Conservation (phyloP, 2,329 filamentous ascomycete species). For the Daldinia eschscholtzii region DNA sequence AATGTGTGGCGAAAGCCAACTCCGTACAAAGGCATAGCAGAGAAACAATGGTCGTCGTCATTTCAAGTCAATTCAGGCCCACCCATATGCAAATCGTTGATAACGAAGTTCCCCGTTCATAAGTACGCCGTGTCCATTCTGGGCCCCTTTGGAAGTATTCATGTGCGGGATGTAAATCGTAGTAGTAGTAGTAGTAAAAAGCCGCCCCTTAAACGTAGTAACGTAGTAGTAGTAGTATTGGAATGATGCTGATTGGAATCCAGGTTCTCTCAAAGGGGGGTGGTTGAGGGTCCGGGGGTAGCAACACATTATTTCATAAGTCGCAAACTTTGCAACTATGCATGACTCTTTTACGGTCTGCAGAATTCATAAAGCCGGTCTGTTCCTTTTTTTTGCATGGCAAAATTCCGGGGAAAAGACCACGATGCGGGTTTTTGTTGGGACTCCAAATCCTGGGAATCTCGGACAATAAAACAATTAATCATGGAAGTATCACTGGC, state of each 20-base stretch:
- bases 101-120: slow-evolving; percentile 44
- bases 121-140: slow-evolving; percentile 53
- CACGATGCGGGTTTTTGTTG: slow-evolving; percentile 42
- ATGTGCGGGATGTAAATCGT: slow-evolving; percentile 45
- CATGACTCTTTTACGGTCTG: slow-evolving; percentile 46
- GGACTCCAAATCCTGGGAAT: slow-evolving; percentile 50
- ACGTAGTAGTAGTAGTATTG: slow-evolving; percentile 10
- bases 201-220: slow-evolving; percentile 39
- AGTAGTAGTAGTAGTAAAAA: slow-evolving; percentile 45
- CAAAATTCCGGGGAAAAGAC: slow-evolving; percentile 46
- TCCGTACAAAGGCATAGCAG: slow-evolving; percentile 50
- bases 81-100: slow-evolving; percentile 52
- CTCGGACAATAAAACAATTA: slow-evolving; percentile 51
- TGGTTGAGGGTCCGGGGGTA: slow-evolving; percentile 42
- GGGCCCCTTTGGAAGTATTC: slow-evolving; percentile 46
- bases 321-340: slow-evolving; percentile 54
- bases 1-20: slow-evolving; percentile 46
- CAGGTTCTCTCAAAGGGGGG: slow-evolving; percentile 31
- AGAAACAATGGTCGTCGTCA: slow-evolving; percentile 49
- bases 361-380: slow-evolving; percentile 51
- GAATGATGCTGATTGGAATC: slow-evolving; percentile 34
- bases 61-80: slow-evolving; percentile 47
- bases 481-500: slow-evolving; percentile 47
- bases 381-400: slow-evolving; percentile 50
- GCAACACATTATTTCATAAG: slow-evolving; percentile 50